A percentile compares a stretch with the other conserved stretches of the same genome.
Evolutionary conservation across 2,329 filamentous ascomycete genomes (phyloP).

Genomic region (Cladosporium cucumerinum): DNA sequence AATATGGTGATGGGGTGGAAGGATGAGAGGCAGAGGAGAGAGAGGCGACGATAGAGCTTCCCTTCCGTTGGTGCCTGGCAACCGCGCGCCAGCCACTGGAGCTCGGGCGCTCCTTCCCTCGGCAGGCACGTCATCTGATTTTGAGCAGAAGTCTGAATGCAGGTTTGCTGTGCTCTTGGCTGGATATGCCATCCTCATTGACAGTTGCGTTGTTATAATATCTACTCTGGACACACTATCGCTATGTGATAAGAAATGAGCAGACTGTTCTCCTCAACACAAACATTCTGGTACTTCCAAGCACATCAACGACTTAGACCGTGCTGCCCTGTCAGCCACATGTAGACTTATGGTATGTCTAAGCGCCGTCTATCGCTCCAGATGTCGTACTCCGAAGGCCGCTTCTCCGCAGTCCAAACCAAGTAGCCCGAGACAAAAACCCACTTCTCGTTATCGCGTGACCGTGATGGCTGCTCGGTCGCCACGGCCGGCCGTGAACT

Average conservation of each 20-base stretch:
- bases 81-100: conserved; percentile 3
- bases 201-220: background rate
- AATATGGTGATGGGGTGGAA: background rate
- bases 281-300: background rate
- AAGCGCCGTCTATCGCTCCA: background rate
- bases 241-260: background rate
- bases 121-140: background rate
- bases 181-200: background rate
- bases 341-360: background rate
- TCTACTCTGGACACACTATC: background rate
- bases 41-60: background rate
- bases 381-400: conserved; percentile 5
- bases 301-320: background rate
- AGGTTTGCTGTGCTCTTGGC: background rate
- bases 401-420: conserved; percentile 11
- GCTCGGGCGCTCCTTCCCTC: background rate
- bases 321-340: background rate
- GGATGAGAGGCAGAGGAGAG: background rate
- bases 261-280: background rate
- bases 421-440: conserved; percentile 1
- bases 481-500: background rate
- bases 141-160: background rate
- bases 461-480: conserved; percentile 7
- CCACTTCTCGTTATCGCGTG: conserved; percentile 12
- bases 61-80: background rate